Evolutionary conservation across 768 basidiomycete genomes (phyloP), one percentile per base, ranked within the genome.

Genomic region (Podaxis sp.): DNA sequence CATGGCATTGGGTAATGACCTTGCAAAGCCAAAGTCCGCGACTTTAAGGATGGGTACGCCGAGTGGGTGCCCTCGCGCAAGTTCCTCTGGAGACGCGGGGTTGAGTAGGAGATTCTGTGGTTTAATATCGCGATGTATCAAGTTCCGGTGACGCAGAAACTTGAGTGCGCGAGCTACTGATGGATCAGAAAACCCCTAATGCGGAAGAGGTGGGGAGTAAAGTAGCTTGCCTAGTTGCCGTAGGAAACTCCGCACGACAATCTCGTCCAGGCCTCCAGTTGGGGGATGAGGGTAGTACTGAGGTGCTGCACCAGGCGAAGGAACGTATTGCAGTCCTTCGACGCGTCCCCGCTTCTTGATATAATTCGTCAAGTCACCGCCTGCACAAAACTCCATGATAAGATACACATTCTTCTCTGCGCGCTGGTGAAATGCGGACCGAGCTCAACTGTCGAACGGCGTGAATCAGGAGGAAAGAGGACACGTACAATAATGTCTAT

Each of bases 51-150:
- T 86, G 1, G 97, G 97, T 2, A 98, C 90, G 5, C 96, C 95
- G 1, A 91, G 74, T 0, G 95, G 95, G 75, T 98, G 95, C 1
- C 96, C 95, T 48, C 89, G 84, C 0, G 84, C 84, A n/a, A 94
- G 76, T 69, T 97, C 95, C 58, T 88, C 87, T 2, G 84, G 81
- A 0, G 90, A 82, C 0, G 95, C 86, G 0, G 96, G 93, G 61
- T 88, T 93, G 24, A 99, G 78, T 0, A 99, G 85, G 0, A 99
- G 82, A 75, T 99, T 99, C 89, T 97, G 95, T 30, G 97, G 97
- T 74, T 99, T 99, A 74, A 99, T 95, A 72, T 99, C 97, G 52
- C 97, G 82, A 74, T 99, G 97, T 38, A 99, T 94, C 50, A 99
- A 84, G 71, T 96, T 91, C 64, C 91, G 83, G 30, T 89, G 84